These are phyloP conservation scores for Epichloe scottii DNA, from an alignment of 2,329 filamentous ascomycete genomes.

Conservation along the genomic window DNA sequence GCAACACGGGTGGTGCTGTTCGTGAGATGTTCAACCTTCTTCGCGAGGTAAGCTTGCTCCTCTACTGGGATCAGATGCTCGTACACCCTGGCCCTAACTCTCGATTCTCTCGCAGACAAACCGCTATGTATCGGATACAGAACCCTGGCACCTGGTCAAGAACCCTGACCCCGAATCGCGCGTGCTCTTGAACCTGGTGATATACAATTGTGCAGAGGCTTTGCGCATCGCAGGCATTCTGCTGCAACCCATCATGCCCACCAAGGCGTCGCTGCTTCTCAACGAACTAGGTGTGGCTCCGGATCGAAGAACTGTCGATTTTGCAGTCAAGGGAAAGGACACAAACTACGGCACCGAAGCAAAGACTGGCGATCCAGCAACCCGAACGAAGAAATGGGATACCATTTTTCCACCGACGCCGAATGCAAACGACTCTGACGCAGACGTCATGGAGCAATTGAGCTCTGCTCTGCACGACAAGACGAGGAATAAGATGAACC, in stretches of 20 bases:
- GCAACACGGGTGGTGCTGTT: constrained; percentile 54
- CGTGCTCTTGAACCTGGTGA: constrained; percentile 38
- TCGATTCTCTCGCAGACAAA: constrained; percentile 20
- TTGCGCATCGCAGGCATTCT: constrained; percentile 72
- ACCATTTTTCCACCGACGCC: constrained; percentile 39
- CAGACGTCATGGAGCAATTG: constrained; percentile 11
- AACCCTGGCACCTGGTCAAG: constrained; percentile 54
- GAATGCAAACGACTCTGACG: constrained; percentile 13
- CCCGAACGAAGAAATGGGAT: constrained; percentile 23
- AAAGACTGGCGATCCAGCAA: constrained; percentile 14
- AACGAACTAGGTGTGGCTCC: constrained; percentile 62
- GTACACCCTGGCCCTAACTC: too few species aligned
- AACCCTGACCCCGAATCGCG: constrained; percentile 20
- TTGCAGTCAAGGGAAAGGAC: constrained; percentile 53
- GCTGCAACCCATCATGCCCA: constrained; percentile 82
- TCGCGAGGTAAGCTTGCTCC: constrained; percentile 34
- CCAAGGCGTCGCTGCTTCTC: constrained; percentile 58
- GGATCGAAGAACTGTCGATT: constrained; percentile 47
- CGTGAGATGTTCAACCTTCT: constrained; percentile 50
- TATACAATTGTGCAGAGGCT: constrained; percentile 65
- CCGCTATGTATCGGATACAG: constrained; percentile 40
- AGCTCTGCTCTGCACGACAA: constrained; percentile 8
- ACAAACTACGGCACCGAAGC: constrained; percentile 48
- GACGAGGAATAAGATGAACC: constrained; percentile 16
- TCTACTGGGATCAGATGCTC: too few species aligned